phyloP scores from a whole-genome alignment of 129 eudicot species.

The Saposhnikovia divaricata region DNA sequence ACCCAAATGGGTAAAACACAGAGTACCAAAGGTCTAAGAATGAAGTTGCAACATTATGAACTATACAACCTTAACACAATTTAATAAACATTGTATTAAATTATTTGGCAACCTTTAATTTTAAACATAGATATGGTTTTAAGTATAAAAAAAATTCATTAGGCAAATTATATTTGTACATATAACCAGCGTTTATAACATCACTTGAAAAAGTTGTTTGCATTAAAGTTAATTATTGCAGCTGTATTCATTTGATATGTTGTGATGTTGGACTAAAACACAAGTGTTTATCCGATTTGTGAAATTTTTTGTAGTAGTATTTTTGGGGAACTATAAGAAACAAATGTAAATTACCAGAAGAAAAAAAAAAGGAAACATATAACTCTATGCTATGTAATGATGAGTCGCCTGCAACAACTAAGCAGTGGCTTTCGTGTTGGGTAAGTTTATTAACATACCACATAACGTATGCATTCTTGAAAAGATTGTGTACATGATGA shows the following conservation, averaged over 20 bases:
- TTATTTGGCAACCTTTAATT: neutral
- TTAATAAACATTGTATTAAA: neutral
- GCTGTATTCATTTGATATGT: neutral
- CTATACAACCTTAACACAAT: neutral
- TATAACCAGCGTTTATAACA: neutral
- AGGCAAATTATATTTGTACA: too few species aligned
- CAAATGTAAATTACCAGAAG: too few species aligned
- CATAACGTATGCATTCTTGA: neutral
- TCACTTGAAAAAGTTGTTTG: neutral
- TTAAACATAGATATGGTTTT: too few species aligned
- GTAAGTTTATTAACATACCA: neutral
- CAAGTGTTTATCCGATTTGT: neutral
- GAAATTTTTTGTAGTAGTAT: neutral
- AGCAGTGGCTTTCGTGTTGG: neutral
- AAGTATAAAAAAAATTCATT: neutral
- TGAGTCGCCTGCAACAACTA: neutral
- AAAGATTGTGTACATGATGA: neutral
- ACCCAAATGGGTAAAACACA: neutral
- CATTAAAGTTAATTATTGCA: neutral
- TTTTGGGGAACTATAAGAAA: too few species aligned
- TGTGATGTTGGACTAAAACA: neutral
- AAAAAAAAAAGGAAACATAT: too few species aligned
- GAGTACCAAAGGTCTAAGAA: neutral
- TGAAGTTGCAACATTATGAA: too few species aligned
- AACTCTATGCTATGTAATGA: neutral